Evolutionary conservation across 345 rosid species (phyloP).

Genomic region (Trapa bicornis): DNA sequence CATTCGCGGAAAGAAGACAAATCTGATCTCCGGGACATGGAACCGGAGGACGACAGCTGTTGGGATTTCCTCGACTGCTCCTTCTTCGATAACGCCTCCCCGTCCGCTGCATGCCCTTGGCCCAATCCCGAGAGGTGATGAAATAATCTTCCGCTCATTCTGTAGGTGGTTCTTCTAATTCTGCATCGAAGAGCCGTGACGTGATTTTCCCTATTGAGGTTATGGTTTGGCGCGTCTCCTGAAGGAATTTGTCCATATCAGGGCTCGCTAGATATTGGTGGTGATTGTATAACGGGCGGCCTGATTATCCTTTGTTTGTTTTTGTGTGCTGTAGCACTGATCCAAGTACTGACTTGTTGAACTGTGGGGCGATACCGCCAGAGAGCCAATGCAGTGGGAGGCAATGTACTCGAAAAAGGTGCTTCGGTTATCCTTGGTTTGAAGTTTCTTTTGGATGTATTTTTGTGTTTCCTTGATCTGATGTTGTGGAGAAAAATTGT

Average conservation of each 20-base stretch:
- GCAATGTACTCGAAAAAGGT: slow-evolving; percentile 40
- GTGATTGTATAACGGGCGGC: neutral
- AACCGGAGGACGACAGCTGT: slow-evolving; percentile 9
- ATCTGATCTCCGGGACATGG: slow-evolving; percentile 9
- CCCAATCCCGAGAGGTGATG: slow-evolving; percentile 3
- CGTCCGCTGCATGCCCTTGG: neutral
- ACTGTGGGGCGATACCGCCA: slow-evolving; percentile 19
- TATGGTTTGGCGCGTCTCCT: neutral
- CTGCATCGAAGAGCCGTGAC: neutral
- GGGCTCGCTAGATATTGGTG: neutral
- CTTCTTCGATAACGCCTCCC: slow-evolving; percentile 11
- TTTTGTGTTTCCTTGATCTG: neutral
- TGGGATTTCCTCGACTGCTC: slow-evolving; percentile 30
- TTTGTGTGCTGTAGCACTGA: neutral
- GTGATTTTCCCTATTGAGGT: neutral
- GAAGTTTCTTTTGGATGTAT: neutral
- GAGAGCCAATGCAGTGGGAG: slow-evolving; percentile 20
- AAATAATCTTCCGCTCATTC: neutral
- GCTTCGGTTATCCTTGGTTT: neutral
- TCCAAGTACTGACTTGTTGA: slow-evolving; percentile 19
- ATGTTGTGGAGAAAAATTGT: neutral
- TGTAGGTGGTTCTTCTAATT: neutral
- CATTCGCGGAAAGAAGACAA: neutral
- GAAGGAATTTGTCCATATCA: neutral
- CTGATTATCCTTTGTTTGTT: neutral